Evolutionary conservation across 257 asterid genomes (phyloP).

Genomic region (Catharanthus roseus): DNA sequence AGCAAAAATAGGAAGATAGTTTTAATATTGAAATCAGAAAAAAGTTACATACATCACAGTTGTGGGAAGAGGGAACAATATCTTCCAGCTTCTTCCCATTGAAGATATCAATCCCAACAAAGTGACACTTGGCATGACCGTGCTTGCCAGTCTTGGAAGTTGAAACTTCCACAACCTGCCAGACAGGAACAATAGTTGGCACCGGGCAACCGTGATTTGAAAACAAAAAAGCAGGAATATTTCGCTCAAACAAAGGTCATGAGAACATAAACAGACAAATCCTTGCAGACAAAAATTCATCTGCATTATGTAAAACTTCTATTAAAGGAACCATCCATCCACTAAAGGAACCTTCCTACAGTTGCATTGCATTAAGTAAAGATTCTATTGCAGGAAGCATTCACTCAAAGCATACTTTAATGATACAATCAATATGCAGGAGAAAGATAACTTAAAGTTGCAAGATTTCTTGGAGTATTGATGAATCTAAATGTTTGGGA

Average conservation of each 20-base stretch:
- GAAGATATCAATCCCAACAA: constrained; percentile 85
- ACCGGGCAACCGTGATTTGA: background rate
- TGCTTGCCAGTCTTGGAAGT: constrained; percentile 98
- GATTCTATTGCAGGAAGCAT: background rate
- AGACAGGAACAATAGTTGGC: background rate
- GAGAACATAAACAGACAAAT: background rate
- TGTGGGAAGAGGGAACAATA: constrained; percentile 95
- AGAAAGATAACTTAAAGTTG: background rate
- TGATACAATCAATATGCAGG: background rate
- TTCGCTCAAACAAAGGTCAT: no score
- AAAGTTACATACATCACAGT: constrained; percentile 54
- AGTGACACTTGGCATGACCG: constrained; percentile 91
- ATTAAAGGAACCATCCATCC: background rate
- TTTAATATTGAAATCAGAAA: no score
- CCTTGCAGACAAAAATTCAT: background rate
- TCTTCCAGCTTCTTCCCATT: constrained; percentile 87
- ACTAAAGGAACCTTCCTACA: no score
- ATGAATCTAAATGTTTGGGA: no score
- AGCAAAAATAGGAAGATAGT: background rate
- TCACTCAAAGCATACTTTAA: background rate
- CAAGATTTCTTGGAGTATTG: no score
- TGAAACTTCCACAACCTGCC: constrained; percentile 86
- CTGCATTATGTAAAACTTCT: background rate
- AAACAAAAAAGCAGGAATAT: background rate
- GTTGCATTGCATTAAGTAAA: no score